Percentiles rank a stretch among this genome's conserved stretches.
Conservation (phyloP, 345 rosid species). For the Citrus hindsii region DNA sequence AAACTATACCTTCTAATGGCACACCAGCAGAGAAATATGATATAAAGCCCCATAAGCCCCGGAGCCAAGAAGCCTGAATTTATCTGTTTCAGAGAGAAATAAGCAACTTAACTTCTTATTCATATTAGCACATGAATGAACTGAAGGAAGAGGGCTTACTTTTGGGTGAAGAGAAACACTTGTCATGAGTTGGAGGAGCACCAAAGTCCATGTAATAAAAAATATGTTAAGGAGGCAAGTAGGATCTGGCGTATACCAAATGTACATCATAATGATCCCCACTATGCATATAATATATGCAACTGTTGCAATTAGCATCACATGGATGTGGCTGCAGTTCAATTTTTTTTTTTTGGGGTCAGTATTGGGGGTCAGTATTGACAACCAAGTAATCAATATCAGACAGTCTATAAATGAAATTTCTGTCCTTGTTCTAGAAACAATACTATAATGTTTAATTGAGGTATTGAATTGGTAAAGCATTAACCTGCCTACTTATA, state of each 20-base stretch:
- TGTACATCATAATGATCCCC: constrained; percentile 88
- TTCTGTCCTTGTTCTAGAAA: background rate
- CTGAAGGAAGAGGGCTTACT: constrained; percentile 33
- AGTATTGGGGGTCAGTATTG: constrained; percentile 1
- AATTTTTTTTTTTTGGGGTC: background rate
- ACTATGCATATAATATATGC: constrained; percentile 71
- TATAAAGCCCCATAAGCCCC: constrained; percentile 95
- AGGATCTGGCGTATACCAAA: constrained; percentile 85
- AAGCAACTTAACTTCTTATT: background rate
- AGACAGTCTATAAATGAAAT: background rate
- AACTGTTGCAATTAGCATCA: constrained; percentile 60
- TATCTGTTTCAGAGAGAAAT: constrained; percentile 42
- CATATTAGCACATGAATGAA: background rate
- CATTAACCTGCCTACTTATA: background rate
- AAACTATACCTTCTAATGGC: constrained; percentile 75
- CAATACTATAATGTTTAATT: background rate
- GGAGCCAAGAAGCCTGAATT: constrained; percentile 81
- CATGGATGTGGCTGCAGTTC: constrained; percentile 65
- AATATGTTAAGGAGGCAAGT: constrained; percentile 91
- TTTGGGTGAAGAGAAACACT: constrained; percentile 85
- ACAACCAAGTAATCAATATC: background rate
- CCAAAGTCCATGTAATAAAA: constrained; percentile 90
- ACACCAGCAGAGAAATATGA: constrained; percentile 93
- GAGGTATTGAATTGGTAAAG: background rate
- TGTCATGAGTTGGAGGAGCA: constrained; percentile 92